Evolutionary conservation across 768 basidiomycete species (phyloP).

Genomic region (Tulasnella sp.): DNA sequence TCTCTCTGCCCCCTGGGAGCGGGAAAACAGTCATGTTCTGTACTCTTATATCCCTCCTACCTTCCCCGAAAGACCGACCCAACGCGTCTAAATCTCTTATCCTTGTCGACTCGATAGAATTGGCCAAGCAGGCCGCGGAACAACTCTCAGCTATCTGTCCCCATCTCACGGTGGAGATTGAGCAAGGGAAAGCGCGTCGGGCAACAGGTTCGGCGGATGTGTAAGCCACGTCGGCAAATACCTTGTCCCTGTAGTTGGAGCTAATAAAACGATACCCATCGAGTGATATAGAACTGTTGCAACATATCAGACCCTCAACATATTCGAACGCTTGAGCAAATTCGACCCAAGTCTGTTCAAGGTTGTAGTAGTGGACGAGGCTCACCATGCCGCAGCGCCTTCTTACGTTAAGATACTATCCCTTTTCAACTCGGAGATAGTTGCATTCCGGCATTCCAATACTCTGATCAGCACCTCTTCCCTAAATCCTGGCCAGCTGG

Average conservation of each 20-base stretch:
- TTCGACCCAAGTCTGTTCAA: conserved; percentile 66
- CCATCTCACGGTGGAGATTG: conserved; percentile 80
- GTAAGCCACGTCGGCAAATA: conserved; percentile 44
- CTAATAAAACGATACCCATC: too few species aligned
- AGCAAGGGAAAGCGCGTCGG: conserved; percentile 72
- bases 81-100: conserved; percentile 63
- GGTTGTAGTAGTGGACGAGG: conserved; percentile 85
- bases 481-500: conserved; percentile 47
- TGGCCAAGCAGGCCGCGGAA: conserved; percentile 78
- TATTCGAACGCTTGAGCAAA: conserved; percentile 61
- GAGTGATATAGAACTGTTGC: conserved; percentile 47
- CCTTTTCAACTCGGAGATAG: conserved; percentile 57
- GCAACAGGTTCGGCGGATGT: conserved; percentile 82
- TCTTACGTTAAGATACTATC: conserved; percentile 88
- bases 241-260: too few species aligned
- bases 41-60: not conserved
- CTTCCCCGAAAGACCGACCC: conserved; percentile 31
- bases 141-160: conserved; percentile 67
- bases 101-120: conserved; percentile 84
- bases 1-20: not conserved
- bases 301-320: conserved; percentile 81
- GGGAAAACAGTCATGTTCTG: not conserved
- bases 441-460: conserved; percentile 39
- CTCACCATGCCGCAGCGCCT: conserved; percentile 90
- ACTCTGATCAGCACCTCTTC: too few species aligned